A percentile compares a stretch with the other conserved stretches of the same genome.
Evolutionary conservation across 805 yeast genomes (phyloP).

Genomic region (Debaryomyces tyrocola): DNA sequence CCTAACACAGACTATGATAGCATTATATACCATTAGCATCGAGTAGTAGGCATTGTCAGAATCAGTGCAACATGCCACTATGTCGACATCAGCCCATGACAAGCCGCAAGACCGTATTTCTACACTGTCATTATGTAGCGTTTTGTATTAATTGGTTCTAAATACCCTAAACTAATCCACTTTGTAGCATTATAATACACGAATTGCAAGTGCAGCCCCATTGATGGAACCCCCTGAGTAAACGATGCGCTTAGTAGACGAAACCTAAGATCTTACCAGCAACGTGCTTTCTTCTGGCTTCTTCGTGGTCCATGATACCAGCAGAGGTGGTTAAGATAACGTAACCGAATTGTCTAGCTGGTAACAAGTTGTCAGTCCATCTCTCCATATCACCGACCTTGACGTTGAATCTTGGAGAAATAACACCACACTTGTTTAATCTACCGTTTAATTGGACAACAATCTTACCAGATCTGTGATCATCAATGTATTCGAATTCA

Average conservation of each 20-base stretch:
- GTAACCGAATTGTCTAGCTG: conserved; percentile 99
- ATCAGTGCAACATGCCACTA: too few species aligned
- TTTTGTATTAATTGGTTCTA: not conserved
- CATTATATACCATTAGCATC: too few species aligned
- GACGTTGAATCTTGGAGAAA: conserved; percentile 98
- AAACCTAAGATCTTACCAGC: conserved; percentile 98
- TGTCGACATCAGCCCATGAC: too few species aligned
- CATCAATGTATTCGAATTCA: conserved; percentile 97
- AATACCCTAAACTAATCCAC: not conserved
- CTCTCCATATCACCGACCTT: conserved; percentile 93
- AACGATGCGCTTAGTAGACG: conserved; percentile 65
- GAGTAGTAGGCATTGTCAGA: too few species aligned
- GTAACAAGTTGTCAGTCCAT: conserved; percentile 97
- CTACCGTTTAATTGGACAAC: conserved; percentile 97
- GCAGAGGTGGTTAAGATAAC: conserved; percentile 98
- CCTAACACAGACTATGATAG: not conserved
- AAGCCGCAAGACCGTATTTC: too few species aligned
- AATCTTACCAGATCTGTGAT: conserved; percentile 98
- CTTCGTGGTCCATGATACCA: conserved; percentile 99
- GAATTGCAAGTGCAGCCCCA: not conserved
- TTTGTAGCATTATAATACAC: not conserved
- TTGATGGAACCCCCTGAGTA: too few species aligned
- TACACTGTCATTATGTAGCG: too few species aligned
- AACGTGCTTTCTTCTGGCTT: conserved; percentile 99
- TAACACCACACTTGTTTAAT: conserved; percentile 98